phyloP scores from a whole-genome alignment of 176 grass and related monocot genomes.

The Luzula sylvatica region DNA sequence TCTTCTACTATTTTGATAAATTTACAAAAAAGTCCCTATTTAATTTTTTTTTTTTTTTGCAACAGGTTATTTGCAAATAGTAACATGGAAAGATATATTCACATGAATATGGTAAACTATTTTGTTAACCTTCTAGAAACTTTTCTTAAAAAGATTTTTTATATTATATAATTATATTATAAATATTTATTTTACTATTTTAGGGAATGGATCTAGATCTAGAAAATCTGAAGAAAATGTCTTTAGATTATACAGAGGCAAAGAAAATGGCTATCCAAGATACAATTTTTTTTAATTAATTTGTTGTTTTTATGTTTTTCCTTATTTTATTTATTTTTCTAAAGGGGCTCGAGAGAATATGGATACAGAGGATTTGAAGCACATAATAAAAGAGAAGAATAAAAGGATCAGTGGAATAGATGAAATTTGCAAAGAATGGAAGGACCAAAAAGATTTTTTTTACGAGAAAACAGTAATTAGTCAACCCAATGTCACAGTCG shows the following conservation, averaged over 20 bases:
- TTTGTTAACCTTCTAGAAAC: background rate
- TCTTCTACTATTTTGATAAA: background rate
- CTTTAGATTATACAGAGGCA: constrained; percentile 46
- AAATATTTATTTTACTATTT: constrained; percentile 2
- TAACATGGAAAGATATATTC: constrained; percentile 41
- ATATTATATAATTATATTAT: no score
- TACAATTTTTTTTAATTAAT: constrained; percentile 6
- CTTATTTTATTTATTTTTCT: background rate
- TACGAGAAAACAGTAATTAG: constrained; percentile 56
- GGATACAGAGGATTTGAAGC: constrained; percentile 37
- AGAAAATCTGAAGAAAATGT: constrained; percentile 51
- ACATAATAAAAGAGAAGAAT: constrained; percentile 42
- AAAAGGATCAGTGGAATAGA: constrained; percentile 35
- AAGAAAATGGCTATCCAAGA: constrained; percentile 52
- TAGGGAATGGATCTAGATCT: constrained; percentile 53
- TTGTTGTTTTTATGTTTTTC: no score
- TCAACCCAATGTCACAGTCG: background rate
- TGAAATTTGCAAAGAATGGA: constrained; percentile 57
- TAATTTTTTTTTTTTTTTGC: constrained; percentile 11
- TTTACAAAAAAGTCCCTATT: background rate
- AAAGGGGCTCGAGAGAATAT: constrained; percentile 34
- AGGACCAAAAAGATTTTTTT: constrained; percentile 55
- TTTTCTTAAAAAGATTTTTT: constrained; percentile 14
- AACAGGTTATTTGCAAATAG: constrained; percentile 59
- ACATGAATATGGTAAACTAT: constrained; percentile 55